phyloP scores from a whole-genome alignment of 768 basidiomycete genomes.

The Boletellus emodensis region DNA sequence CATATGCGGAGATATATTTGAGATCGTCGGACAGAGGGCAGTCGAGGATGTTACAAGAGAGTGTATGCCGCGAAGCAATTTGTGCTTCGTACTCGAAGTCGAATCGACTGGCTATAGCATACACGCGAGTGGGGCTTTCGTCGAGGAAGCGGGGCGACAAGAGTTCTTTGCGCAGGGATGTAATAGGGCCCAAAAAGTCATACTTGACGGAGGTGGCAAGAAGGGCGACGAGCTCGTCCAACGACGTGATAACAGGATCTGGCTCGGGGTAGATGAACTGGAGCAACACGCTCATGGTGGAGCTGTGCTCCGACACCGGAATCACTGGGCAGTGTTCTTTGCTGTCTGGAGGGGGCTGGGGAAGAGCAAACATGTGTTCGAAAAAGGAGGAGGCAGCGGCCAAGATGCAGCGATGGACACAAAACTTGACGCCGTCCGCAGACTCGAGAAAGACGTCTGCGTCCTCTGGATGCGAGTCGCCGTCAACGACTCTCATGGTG shows the following conservation, averaged over 20 bases:
- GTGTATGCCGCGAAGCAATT: constrained; percentile 56
- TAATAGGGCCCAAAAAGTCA: constrained; percentile 47
- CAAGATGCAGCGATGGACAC: constrained; percentile 60
- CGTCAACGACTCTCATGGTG: constrained; percentile 27
- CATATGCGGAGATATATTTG: constrained; percentile 61
- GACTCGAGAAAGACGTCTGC: constrained; percentile 55
- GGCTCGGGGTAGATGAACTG: constrained; percentile 60
- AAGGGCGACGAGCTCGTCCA: constrained; percentile 51
- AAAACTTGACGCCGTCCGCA: constrained; percentile 44
- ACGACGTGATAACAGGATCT: constrained; percentile 45
- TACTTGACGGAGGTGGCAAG: constrained; percentile 61
- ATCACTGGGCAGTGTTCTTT: constrained; percentile 41
- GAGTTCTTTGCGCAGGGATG: constrained; percentile 48
- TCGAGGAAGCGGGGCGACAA: constrained; percentile 46
- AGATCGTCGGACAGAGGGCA: constrained; percentile 59
- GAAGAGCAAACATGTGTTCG: constrained; percentile 61
- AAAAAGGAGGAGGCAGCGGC: constrained; percentile 66
- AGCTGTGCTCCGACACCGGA: constrained; percentile 49
- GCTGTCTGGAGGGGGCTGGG: constrained; percentile 40
- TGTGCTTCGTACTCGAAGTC: constrained; percentile 61
- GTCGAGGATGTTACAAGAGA: constrained; percentile 50
- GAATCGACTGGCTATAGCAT: constrained; percentile 65
- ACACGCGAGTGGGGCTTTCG: constrained; percentile 55
- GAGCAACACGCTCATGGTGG: constrained; percentile 47
- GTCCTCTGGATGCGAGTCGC: constrained; percentile 42